Evolutionary conservation across 2,329 filamentous ascomycete genomes (phyloP).

Genomic region (Cladosporium oxysporum): DNA sequence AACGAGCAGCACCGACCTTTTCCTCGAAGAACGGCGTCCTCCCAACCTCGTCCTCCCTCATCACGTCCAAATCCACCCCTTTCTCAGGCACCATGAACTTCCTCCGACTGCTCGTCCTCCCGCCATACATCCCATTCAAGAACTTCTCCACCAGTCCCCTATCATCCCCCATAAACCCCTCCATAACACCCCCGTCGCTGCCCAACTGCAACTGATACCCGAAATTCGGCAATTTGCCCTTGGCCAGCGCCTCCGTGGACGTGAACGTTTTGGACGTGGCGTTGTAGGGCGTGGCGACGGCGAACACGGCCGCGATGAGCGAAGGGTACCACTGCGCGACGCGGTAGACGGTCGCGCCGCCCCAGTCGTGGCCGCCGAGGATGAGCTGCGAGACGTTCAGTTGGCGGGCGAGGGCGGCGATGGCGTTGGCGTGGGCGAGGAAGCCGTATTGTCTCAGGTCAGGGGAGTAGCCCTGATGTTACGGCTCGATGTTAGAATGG

Average conservation of each 20-base stretch:
- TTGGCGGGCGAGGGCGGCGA: conserved; percentile 69
- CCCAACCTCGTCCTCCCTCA: conserved; percentile 54
- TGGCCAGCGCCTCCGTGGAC: conserved; percentile 1
- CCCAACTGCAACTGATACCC: conserved; percentile 81
- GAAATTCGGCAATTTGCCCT: conserved; percentile 62
- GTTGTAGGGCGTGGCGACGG: conserved; percentile 74
- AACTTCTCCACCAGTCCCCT: conserved; percentile 67
- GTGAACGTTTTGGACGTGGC: conserved; percentile 31
- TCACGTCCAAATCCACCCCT: conserved; percentile 65
- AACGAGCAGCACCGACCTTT: too few relatives aligned
- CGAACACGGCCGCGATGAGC: conserved; percentile 73
- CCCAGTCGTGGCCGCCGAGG: conserved; percentile 91
- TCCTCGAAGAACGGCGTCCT: conserved; percentile 61
- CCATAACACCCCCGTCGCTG: conserved; percentile 45
- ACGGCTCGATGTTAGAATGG: neutral
- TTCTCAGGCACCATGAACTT: conserved; percentile 58
- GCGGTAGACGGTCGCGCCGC: conserved; percentile 75
- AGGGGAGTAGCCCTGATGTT: conserved; percentile 26
- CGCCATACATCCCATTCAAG: conserved; percentile 71
- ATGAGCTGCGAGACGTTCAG: conserved; percentile 63
- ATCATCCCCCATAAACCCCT: conserved; percentile 50
- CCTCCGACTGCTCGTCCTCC: conserved; percentile 57
- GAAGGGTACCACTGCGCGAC: conserved; percentile 71
- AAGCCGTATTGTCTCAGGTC: conserved; percentile 63
- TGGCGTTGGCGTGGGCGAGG: conserved; percentile 72